phyloP scores from a whole-genome alignment of 2,329 filamentous ascomycete species.

The Chaetoscypha palmicola region DNA sequence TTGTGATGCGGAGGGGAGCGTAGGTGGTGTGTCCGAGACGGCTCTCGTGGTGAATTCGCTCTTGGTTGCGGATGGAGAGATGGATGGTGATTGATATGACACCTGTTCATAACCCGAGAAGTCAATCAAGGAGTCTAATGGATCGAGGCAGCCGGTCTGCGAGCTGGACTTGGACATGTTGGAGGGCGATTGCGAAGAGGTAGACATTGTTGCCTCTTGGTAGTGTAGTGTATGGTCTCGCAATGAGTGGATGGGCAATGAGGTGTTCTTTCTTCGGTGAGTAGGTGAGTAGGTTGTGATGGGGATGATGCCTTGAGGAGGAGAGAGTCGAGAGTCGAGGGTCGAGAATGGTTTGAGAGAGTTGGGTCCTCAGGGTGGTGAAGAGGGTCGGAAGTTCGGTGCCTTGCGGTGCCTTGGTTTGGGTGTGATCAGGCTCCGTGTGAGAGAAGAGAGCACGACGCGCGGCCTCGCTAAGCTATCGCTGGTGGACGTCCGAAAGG shows the following conservation, averaged over 20 bases:
- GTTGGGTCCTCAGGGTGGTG: slow-evolving; percentile 3
- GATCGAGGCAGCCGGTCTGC: slow-evolving; percentile 27
- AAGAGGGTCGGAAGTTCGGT: neutral
- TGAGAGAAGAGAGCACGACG: neutral
- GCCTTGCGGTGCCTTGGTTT: no score
- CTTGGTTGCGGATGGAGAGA: slow-evolving; percentile 52
- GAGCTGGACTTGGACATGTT: slow-evolving; percentile 24
- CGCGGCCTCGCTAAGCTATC: neutral
- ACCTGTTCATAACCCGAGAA: slow-evolving; percentile 56
- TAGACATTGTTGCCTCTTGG: slow-evolving; percentile 18
- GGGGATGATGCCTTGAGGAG: neutral
- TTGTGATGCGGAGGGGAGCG: slow-evolving; percentile 46
- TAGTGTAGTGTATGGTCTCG: neutral
- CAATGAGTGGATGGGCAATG: neutral
- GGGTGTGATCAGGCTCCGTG: slow-evolving; percentile 2
- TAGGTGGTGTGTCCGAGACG: slow-evolving; percentile 45
- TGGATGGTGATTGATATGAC: slow-evolving; percentile 53
- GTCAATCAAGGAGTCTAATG: slow-evolving; percentile 51
- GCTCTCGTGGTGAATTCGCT: slow-evolving; percentile 44
- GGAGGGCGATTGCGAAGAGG: slow-evolving; percentile 21
- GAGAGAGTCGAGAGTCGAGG: neutral
- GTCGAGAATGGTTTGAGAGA: neutral
- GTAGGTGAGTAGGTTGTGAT: neutral
- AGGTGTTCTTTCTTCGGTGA: neutral
- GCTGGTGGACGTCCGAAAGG: no score